Evolutionary conservation across 2,329 filamentous ascomycete genomes (phyloP).

Genomic region (Alternaria angustiovoidea): DNA sequence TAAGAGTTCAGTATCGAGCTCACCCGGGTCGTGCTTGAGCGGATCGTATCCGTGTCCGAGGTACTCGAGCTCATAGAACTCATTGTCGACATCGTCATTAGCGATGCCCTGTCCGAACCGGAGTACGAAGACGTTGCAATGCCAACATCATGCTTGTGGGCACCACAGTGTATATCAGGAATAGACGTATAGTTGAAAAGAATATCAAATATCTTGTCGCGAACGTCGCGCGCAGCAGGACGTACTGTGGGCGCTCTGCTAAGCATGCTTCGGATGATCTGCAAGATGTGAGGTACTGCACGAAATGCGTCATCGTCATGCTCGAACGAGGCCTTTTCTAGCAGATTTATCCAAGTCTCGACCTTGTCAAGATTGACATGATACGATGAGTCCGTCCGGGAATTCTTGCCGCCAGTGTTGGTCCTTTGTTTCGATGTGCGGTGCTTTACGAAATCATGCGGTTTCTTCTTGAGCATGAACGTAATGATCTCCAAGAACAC

Average conservation of each 20-base stretch:
- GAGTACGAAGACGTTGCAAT: slow-evolving; percentile 33
- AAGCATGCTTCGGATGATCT: slow-evolving; percentile 55
- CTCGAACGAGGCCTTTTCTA: slow-evolving; percentile 66
- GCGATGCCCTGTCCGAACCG: slow-evolving; percentile 39
- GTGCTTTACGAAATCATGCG: slow-evolving; percentile 71
- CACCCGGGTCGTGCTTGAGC: slow-evolving; percentile 33
- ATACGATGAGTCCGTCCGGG: slow-evolving; percentile 73
- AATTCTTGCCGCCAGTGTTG: slow-evolving; percentile 55
- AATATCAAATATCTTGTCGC: slow-evolving; percentile 48
- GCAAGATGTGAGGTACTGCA: slow-evolving; percentile 52
- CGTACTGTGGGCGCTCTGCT: slow-evolving; percentile 51
- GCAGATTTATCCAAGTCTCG: slow-evolving; percentile 70
- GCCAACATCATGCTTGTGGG: slow-evolving; percentile 42
- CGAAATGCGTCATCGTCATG: slow-evolving; percentile 50
- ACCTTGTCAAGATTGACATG: slow-evolving; percentile 75
- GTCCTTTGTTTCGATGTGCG: slow-evolving; percentile 71
- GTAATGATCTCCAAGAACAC: slow-evolving; percentile 76
- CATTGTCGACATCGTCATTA: slow-evolving; percentile 41
- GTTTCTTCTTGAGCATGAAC: slow-evolving; percentile 72
- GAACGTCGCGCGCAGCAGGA: slow-evolving; percentile 53
- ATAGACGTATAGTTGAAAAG: slow-evolving; percentile 42
- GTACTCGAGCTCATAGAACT: slow-evolving; percentile 33
- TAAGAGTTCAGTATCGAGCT: slow-evolving; percentile 46
- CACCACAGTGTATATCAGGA: slow-evolving; percentile 46
- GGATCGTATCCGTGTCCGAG: slow-evolving; percentile 45